These are phyloP conservation scores for Boletus patriciae DNA, from an alignment of 768 basidiomycete genomes.

Conservation along the genomic window DNA sequence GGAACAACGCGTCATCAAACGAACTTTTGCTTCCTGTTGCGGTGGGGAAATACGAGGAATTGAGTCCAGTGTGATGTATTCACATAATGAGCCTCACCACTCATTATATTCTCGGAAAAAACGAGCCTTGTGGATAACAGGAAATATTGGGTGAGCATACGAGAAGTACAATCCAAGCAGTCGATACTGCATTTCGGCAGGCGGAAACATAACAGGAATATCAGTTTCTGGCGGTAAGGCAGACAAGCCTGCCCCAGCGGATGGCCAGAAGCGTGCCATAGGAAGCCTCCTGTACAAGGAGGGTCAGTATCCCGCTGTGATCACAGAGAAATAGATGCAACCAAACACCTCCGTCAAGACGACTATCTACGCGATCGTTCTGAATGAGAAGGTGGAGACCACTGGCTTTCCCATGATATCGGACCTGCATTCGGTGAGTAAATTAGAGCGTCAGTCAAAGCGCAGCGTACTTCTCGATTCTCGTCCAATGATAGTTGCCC, in stretches of 20 bases:
- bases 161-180: conserved; percentile 77
- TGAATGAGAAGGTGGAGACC: conserved; percentile 74
- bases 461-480: conserved; percentile 58
- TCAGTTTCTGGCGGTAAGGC: conserved; percentile 44
- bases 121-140: conserved; percentile 70
- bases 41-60: conserved; percentile 1
- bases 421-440: conserved; percentile 51
- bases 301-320: conserved; percentile 11
- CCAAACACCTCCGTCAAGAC: conserved; percentile 70
- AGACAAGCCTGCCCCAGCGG: conserved; percentile 43
- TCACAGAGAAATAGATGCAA: conserved; percentile 31
- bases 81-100: conserved; percentile 38
- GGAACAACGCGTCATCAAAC: background rate
- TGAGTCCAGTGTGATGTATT: background rate
- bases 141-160: conserved; percentile 82
- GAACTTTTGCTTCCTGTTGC: conserved; percentile 30
- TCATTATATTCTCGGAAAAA: conserved; percentile 65
- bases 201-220: conserved; percentile 54
- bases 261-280: conserved; percentile 76
- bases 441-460: background rate
- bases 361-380: conserved; percentile 63
- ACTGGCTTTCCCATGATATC: conserved; percentile 78
- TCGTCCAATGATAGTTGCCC: conserved; percentile 76
- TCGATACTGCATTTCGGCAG: conserved; percentile 59
- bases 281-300: conserved; percentile 55